phyloP scores from a whole-genome alignment of 1,139 yeast species.

The Candida albicans region DNA sequence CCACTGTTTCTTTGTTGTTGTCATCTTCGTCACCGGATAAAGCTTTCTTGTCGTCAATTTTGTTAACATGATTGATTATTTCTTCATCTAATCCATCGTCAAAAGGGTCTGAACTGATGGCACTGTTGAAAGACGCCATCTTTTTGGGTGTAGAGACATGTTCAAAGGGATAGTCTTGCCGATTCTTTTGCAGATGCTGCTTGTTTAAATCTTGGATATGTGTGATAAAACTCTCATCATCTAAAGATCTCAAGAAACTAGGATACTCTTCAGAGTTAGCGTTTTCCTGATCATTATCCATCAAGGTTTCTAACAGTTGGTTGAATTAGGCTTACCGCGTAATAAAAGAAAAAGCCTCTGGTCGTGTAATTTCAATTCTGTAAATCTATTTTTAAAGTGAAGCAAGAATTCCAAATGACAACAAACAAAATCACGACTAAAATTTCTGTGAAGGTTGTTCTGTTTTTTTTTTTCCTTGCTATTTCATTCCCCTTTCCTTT shows the following conservation, averaged over 20 bases:
- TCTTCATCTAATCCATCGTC: conserved; percentile 40
- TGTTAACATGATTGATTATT: neutral
- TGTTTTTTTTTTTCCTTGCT: neutral
- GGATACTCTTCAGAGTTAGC: conserved; percentile 17
- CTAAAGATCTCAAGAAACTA: conserved; percentile 32
- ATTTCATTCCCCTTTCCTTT: neutral
- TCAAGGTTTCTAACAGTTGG: neutral
- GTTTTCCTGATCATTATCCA: conserved; percentile 1
- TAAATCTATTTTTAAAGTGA: neutral
- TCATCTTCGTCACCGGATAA: conserved; percentile 5
- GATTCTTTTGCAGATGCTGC: neutral
- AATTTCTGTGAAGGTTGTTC: neutral
- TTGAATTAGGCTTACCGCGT: too few species aligned
- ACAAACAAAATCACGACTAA: conserved; percentile 1
- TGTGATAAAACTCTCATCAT: conserved; percentile 31
- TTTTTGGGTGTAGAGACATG: conserved; percentile 15
- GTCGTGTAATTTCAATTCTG: conserved; percentile 1
- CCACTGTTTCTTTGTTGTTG: conserved; percentile 24
- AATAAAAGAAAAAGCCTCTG: neutral
- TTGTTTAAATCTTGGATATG: conserved; percentile 26
- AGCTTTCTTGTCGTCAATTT: neutral
- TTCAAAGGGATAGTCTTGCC: conserved; percentile 8
- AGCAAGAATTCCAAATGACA: conserved; percentile 4
- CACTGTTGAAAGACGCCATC: conserved; percentile 16
- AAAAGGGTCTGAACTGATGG: conserved; percentile 41